Conservation (phyloP, 139 green algal genomes). For the Chlamydomonas eustigma region DNA sequence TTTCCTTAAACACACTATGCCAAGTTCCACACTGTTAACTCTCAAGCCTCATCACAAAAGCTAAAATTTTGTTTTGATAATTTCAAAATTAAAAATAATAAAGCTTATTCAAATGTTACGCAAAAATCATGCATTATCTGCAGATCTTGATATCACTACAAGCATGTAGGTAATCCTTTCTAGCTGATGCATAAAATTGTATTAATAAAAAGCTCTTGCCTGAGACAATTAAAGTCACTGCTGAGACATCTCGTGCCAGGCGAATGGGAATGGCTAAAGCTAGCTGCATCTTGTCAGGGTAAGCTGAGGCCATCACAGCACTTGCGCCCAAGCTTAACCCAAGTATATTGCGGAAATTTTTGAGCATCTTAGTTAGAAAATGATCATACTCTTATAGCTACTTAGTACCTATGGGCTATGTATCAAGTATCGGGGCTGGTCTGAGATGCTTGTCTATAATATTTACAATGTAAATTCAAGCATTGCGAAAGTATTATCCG, state of each 20-base stretch:
- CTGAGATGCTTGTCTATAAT: too few species aligned
- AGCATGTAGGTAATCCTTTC: too few species aligned
- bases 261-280: slow-evolving; percentile 42
- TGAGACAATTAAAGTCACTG: slow-evolving; percentile 36
- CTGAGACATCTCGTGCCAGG: slow-evolving; percentile 35
- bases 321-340: not conserved
- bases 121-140: too few species aligned
- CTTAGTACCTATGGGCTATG: too few species aligned
- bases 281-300: slow-evolving; percentile 6
- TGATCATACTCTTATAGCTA: too few species aligned
- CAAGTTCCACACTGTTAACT: not conserved
- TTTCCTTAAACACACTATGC: not conserved
- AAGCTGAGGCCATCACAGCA: not conserved
- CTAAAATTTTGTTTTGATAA: not conserved
- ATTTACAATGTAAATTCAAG: too few species aligned
- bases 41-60: not conserved
- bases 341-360: too few species aligned
- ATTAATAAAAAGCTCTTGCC: too few species aligned
- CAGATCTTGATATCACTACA: not conserved
- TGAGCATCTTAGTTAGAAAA: too few species aligned
- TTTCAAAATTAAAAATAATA: not conserved
- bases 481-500: too few species aligned
- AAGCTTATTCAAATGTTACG: not conserved
- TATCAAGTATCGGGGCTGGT: too few species aligned
- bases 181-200: too few species aligned